Base-by-base conservation (phyloP, 768 basidiomycete species). In the Podaxis mareebaensis region DNA sequence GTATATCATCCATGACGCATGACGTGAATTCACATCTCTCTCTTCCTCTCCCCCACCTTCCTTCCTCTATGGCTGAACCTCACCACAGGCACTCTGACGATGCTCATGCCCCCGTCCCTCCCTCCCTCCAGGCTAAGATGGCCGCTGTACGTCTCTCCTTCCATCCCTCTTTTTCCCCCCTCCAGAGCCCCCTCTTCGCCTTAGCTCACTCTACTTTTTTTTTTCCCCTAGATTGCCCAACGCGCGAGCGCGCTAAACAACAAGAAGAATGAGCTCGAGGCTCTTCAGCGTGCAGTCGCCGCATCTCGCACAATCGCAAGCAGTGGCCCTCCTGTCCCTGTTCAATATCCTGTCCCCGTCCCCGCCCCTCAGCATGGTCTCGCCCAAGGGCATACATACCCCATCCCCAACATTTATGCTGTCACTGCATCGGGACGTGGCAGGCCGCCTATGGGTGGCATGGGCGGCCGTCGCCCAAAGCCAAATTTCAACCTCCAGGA, bases 41-140 rank as follows among this genome's bases (percentile, higher is more conserved):
- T 58, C 42, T 59, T 57, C 17, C 40, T 42, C 13, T n/a, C 40
- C 40, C 20, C 7, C 44, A 46, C 20, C 44, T 36, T 42, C 48
- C n/a, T 24, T 33, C 60, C 40, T 15, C 33, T 51, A 62, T 58
- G 65, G 30, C 60, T 24, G 42, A 60, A 20, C 46, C 58, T 22
- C 30, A 40, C 44, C 44, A 55, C 66, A 66, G 61, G 64, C 52
- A 22, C 69, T 38, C 67, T 64, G 46, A 52, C 60, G 57, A 64
- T 58, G 53, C 39, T 64, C 73, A 63, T 70, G 89, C 89, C 0
- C 89, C 91, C 53, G 92, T 99, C 65, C 96, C 96, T 0, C 93
- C 95, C 0, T 83, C 86, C 52, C 83, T 99, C 51, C 95, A 95
- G 72, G 93, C 92, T 65, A 97, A 95, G 80, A 92, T 98, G 90